A percentile compares a stretch with the other conserved stretches of the same genome.
phyloP scores from a whole-genome alignment of 2,329 filamentous ascomycete genomes.

The Chalaropsis ovoidea region DNA sequence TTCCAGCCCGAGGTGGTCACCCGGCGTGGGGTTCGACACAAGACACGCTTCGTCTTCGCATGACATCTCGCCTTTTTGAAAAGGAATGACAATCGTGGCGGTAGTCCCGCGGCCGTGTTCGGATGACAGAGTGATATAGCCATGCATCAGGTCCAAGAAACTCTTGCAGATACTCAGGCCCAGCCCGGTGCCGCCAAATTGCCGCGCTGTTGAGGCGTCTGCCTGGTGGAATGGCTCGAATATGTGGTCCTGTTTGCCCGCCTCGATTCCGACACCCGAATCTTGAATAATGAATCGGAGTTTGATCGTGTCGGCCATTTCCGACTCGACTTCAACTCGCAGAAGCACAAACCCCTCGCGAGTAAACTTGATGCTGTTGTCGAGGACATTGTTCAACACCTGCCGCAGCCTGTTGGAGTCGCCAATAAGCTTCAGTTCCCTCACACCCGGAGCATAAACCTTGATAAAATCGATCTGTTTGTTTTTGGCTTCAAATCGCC shows the following conservation, averaged over 20 bases:
- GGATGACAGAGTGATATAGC: constrained; percentile 61
- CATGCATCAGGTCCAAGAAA: constrained; percentile 67
- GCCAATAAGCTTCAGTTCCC: constrained; percentile 61
- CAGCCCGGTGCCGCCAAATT: constrained; percentile 69
- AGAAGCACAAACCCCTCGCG: constrained; percentile 58
- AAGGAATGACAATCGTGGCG: constrained; percentile 67
- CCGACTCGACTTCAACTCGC: constrained; percentile 51
- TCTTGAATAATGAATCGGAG: constrained; percentile 66
- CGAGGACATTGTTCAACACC: constrained; percentile 69
- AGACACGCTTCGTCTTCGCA: constrained; percentile 12
- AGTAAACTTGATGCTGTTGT: constrained; percentile 68
- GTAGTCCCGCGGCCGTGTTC: constrained; percentile 57
- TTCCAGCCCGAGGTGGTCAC: not conserved
- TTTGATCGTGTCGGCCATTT: constrained; percentile 54
- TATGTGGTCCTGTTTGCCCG: constrained; percentile 59
- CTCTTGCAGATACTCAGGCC: constrained; percentile 76
- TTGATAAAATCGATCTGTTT: constrained; percentile 65
- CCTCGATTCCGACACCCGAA: constrained; percentile 71
- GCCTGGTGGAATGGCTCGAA: constrained; percentile 78
- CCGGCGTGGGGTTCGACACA: not conserved
- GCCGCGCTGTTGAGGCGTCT: constrained; percentile 65
- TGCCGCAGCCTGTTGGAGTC: constrained; percentile 77
- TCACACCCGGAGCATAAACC: constrained; percentile 51
- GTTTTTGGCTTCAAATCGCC: constrained; percentile 71
- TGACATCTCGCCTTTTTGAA: constrained; percentile 45